Percentiles rank a stretch among this genome's conserved stretches.
Evolutionary conservation across 352 stramenopile species (phyloP).

Genomic region (Globisporangium uncinulatum): DNA sequence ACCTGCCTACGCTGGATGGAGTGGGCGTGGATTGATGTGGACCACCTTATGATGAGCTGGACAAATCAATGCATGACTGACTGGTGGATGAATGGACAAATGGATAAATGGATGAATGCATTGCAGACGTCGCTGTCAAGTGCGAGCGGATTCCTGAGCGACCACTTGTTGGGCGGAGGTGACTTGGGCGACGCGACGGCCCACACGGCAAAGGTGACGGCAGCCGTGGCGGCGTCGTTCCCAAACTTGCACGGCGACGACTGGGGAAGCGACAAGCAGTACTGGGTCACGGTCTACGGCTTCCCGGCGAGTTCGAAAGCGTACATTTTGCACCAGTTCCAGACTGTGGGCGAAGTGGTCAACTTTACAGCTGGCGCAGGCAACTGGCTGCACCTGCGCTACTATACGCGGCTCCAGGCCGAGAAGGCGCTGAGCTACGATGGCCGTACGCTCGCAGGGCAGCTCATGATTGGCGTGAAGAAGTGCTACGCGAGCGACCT

Average conservation of each 20-base stretch:
- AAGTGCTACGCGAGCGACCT: constrained; percentile 68
- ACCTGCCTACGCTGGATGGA: neutral
- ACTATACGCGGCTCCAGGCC: constrained; percentile 70
- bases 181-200: constrained; percentile 17
- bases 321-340: constrained; percentile 73
- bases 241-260: constrained; percentile 55
- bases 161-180: constrained; percentile 23
- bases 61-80: neutral
- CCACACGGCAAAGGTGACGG: neutral
- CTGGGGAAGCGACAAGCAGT: constrained; percentile 77
- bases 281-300: constrained; percentile 81
- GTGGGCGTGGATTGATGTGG: neutral
- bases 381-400: constrained; percentile 81
- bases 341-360: constrained; percentile 65
- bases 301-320: constrained; percentile 58
- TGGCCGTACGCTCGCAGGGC: constrained; percentile 48
- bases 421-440: constrained; percentile 78
- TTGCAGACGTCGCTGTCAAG: constrained; percentile 40
- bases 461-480: constrained; percentile 80
- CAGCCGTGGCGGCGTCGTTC: constrained; percentile 21
- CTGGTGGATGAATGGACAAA: no score
- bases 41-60: no score
- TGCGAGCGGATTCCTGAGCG: constrained; percentile 31
- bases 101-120: no score
- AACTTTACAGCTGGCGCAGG: constrained; percentile 58